These are phyloP conservation scores for Cercospora janseana DNA, from an alignment of 2,329 filamentous ascomycete species.

Conservation along the genomic window DNA sequence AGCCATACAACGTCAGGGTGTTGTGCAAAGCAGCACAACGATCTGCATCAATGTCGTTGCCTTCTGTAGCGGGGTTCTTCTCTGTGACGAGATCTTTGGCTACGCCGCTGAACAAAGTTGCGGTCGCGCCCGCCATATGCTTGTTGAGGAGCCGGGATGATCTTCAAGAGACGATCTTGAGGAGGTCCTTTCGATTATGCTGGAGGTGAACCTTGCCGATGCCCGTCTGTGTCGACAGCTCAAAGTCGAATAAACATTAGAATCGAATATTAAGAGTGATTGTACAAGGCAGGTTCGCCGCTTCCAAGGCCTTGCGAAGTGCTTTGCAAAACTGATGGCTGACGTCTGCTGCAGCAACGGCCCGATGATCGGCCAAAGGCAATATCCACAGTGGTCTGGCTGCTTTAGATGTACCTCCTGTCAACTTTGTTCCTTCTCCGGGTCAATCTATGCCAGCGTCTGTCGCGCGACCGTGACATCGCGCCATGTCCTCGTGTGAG, in stretches of 20 bases:
- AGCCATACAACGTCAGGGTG: conserved; percentile 37
- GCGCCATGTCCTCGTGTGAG: too few relatives aligned
- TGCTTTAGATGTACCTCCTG: too few relatives aligned
- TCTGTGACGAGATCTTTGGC: conserved; percentile 35
- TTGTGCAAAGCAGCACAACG: conserved; percentile 38
- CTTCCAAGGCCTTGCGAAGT: not conserved
- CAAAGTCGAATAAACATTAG: not conserved
- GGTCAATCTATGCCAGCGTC: too few relatives aligned
- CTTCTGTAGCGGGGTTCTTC: conserved; percentile 25
- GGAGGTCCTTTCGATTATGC: not conserved
- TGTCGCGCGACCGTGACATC: too few relatives aligned
- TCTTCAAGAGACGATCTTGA: not conserved
- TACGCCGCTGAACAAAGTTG: conserved; percentile 33
- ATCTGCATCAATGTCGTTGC: conserved; percentile 32
- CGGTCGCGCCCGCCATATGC: conserved; percentile 20
- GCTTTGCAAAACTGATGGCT: not conserved
- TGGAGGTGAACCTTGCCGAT: too few relatives aligned
- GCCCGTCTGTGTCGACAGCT: not conserved
- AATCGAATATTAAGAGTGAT: not conserved
- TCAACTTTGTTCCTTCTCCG: too few relatives aligned
- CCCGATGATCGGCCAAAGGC: conserved; percentile 1
- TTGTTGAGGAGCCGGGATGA: not conserved
- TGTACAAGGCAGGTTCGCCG: not conserved
- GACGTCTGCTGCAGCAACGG: conserved; percentile 7
- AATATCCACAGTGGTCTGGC: not conserved